Percentiles rank a stretch among this genome's conserved stretches.
Conservation (phyloP, 2,329 filamentous ascomycete genomes). For the Teratosphaeria nubilosa region DNA sequence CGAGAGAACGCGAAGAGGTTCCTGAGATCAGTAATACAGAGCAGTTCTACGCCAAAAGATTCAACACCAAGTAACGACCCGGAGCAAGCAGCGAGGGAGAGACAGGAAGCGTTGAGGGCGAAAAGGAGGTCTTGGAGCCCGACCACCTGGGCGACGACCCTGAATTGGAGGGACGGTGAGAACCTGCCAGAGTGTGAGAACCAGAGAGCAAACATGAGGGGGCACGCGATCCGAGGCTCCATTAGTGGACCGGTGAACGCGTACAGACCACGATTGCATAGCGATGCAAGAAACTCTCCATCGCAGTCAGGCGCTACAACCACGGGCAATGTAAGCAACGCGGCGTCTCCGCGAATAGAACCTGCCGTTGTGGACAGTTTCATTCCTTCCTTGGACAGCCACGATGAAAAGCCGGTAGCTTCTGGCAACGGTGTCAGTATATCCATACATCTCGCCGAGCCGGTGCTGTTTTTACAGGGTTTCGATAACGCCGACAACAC, state of each 20-base stretch:
- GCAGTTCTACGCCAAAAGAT: neutral
- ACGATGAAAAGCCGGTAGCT: slow-evolving; percentile 60
- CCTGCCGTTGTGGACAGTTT: slow-evolving; percentile 12
- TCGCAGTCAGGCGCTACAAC: slow-evolving; percentile 7
- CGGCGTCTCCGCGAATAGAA: slow-evolving; percentile 8
- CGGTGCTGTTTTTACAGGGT: slow-evolving; percentile 68
- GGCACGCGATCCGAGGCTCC: slow-evolving; percentile 28
- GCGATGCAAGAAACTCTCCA: slow-evolving; percentile 29
- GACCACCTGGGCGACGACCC: slow-evolving; percentile 12
- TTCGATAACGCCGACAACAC: slow-evolving; percentile 61
- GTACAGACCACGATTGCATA: slow-evolving; percentile 31
- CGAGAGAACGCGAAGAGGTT: slow-evolving; percentile 41
- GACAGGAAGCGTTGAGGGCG: slow-evolving; percentile 2
- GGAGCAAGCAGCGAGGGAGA: slow-evolving; percentile 4
- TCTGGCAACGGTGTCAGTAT: slow-evolving; percentile 66
- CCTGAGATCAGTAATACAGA: slow-evolving; percentile 35
- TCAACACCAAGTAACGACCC: neutral
- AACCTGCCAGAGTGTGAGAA: neutral
- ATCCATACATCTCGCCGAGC: slow-evolving; percentile 66
- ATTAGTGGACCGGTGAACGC: slow-evolving; percentile 30
- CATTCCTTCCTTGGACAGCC: slow-evolving; percentile 21
- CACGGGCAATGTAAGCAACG: slow-evolving; percentile 6
- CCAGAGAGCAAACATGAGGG: slow-evolving; percentile 29
- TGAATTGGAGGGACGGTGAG: slow-evolving; percentile 10
- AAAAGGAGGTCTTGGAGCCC: slow-evolving; percentile 25